phyloP scores from a whole-genome alignment of 2,329 filamentous ascomycete genomes.

The Rhexocercosporidium sp. region DNA sequence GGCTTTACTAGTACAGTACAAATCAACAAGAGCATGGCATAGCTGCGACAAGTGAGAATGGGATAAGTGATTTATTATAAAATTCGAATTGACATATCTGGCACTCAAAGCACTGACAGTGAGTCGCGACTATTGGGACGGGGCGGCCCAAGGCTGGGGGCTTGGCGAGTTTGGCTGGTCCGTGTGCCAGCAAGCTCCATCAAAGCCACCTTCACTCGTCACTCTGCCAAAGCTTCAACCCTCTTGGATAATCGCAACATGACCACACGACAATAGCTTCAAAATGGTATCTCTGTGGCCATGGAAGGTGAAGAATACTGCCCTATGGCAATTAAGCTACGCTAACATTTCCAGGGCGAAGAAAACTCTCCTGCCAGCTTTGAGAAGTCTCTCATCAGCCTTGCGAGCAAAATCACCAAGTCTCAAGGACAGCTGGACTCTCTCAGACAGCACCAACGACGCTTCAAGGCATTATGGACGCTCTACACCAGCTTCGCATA shows the following conservation, averaged over 20 bases:
- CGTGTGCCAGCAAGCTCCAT: neutral
- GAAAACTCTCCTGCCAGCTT: constrained; percentile 87
- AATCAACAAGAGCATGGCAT: constrained; percentile 12
- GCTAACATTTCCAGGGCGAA: constrained; percentile 61
- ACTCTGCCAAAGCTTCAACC: neutral
- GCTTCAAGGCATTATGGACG: constrained; percentile 84
- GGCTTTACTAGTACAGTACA: neutral
- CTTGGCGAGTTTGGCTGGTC: constrained; percentile 1
- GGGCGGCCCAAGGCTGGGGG: neutral
- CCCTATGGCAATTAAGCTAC: constrained; percentile 24
- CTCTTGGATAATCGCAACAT: neutral
- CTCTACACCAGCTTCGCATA: constrained; percentile 92
- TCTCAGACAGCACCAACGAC: constrained; percentile 73
- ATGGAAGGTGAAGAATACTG: constrained; percentile 67
- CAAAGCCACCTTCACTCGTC: constrained; percentile 1
- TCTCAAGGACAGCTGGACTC: constrained; percentile 76
- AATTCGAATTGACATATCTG: constrained; percentile 8
- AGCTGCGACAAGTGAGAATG: constrained; percentile 11
- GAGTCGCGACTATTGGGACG: neutral
- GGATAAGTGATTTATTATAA: neutral
- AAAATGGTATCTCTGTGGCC: constrained; percentile 86
- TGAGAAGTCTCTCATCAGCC: constrained; percentile 84
- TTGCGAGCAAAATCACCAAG: constrained; percentile 82
- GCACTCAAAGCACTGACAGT: neutral
- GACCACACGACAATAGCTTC: constrained; percentile 15